Evolutionary conservation across 1,284 basidiomycete species (phyloP).

Genomic region (Albatrellus sp.): DNA sequence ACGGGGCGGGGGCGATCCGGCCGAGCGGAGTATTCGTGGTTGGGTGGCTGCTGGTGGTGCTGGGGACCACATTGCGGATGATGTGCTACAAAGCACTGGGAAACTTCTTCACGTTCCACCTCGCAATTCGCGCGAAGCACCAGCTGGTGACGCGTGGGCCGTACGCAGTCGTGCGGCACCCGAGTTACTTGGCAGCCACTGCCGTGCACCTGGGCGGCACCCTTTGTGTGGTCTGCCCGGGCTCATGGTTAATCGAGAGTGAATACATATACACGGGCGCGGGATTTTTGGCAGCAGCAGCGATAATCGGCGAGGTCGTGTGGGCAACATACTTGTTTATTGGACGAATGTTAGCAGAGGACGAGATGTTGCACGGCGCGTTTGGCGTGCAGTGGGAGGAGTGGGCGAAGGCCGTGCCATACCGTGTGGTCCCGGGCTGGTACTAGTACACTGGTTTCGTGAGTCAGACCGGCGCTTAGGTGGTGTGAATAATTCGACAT

Average conservation of each 20-base stretch:
- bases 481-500: too few species aligned
- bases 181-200: conserved; percentile 6
- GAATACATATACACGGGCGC: background rate
- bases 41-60: background rate
- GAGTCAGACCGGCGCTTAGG: too few species aligned
- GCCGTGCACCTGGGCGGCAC: background rate
- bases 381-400: conserved; percentile 41
- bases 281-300: too few species aligned
- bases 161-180: conserved; percentile 9
- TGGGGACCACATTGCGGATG: background rate
- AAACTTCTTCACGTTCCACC: conserved; percentile 9
- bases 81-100: conserved; percentile 7
- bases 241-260: background rate
- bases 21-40: background rate
- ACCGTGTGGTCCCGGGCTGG: conserved; percentile 9
- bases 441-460: too few species aligned
- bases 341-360: too few species aligned
- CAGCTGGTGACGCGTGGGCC: conserved; percentile 9
- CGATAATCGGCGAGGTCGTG: too few species aligned
- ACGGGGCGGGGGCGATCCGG: too few species aligned
- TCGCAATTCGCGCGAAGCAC: conserved; percentile 6
- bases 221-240: background rate
- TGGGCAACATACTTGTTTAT: too few species aligned
- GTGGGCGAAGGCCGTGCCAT: conserved; percentile 32
- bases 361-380: conserved; percentile 34